Evolutionary conservation across 2,329 filamentous ascomycete genomes (phyloP), one percentile per base, ranked within the genome.

Genomic region (Orbilia oligospora): DNA sequence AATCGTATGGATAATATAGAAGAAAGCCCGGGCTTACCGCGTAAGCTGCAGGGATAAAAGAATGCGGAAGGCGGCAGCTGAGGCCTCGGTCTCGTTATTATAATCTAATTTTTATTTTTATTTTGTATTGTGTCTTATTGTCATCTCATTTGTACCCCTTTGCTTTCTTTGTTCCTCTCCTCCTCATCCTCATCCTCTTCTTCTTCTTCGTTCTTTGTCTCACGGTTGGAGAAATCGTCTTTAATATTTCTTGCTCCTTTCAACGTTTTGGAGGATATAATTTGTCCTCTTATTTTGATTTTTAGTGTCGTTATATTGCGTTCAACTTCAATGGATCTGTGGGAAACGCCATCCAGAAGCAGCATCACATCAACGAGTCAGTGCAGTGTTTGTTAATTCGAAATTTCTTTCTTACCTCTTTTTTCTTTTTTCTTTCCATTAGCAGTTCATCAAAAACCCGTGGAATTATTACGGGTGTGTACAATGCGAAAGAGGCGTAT

Each of bases 321-420:
- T 58, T 14, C 12, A 14, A 14, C 16, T n/a, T 8, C 16, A 14
- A 22, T 10, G 5, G 53, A 20, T 33, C 14, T n/a, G 3, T 24
- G 5, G 20, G 46, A 9, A 24, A 12, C 3, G 6, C 9, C 18
- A 10, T 24, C 10, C 2, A n/a, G 20, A 24, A 27, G 8, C 12
- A 27, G 48, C 48, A 22, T 33, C 30, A 5, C 27, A 55, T n/a
- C n/a, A n/a, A n/a, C n/a, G n/a, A n/a, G n/a, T n/a, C n/a, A n/a
- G n/a, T n/a, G n/a, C 20, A 9, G 48, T 58, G 30, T 58, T 58
- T 41, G 38, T 41, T n/a, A n/a, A n/a, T n/a, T n/a, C n/a, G n/a
- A n/a, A n/a, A n/a, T n/a, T n/a, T n/a, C n/a, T n/a, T n/a, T n/a
- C n/a, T n/a, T n/a, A n/a, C n/a, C n/a, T n/a, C n/a, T n/a, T n/a